Percentiles rank a stretch among this genome's conserved stretches.
These are phyloP conservation scores for Saccharomycopsis fibuligera DNA, from an alignment of 805 yeast genomes.

Conservation along the genomic window DNA sequence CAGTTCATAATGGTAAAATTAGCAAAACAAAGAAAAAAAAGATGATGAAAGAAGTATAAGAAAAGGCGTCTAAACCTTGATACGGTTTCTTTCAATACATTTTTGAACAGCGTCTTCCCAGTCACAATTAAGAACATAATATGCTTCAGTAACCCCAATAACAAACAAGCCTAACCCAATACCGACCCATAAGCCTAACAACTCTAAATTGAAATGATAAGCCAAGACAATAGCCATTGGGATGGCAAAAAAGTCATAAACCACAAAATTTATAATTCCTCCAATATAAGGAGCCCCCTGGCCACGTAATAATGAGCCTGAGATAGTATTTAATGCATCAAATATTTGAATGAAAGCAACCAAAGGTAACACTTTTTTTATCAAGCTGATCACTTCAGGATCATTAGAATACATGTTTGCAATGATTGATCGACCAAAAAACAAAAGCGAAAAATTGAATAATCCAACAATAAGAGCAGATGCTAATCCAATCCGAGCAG, in stretches of 20 bases:
- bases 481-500: constrained; percentile 39
- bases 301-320: constrained; percentile 78
- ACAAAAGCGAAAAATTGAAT: constrained; percentile 44
- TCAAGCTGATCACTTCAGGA: constrained; percentile 44
- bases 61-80: constrained; percentile 1
- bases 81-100: constrained; percentile 17
- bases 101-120: constrained; percentile 37
- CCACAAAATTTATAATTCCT: constrained; percentile 57
- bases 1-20: no score
- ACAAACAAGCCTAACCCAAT: constrained; percentile 51
- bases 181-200: constrained; percentile 75
- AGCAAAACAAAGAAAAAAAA: no score
- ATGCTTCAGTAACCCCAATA: constrained; percentile 45
- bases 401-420: constrained; percentile 59
- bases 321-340: constrained; percentile 66
- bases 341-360: constrained; percentile 63
- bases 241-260: constrained; percentile 69
- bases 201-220: constrained; percentile 40
- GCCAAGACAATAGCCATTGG: constrained; percentile 58
- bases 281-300: constrained; percentile 83
- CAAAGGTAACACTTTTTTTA: constrained; percentile 47
- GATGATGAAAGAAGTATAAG: no score
- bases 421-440: constrained; percentile 42
- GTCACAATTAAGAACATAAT: constrained; percentile 39
- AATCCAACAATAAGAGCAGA: constrained; percentile 41